phyloP scores from a whole-genome alignment of 805 yeast genomes.

The Priceomyces melissophilus region DNA sequence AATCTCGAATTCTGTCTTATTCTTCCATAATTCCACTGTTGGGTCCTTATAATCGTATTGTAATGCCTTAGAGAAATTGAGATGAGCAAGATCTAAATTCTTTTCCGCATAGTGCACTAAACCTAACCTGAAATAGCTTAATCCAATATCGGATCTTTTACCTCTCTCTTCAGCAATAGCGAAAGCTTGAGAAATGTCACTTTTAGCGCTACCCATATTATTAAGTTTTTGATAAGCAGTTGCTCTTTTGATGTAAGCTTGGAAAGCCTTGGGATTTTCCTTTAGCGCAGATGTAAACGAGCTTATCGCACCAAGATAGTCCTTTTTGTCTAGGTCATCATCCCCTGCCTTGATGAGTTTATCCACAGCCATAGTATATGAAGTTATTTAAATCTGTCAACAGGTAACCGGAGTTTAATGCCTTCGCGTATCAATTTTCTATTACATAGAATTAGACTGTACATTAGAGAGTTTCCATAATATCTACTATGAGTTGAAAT shows the following conservation, averaged over 20 bases:
- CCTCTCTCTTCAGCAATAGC: conserved; percentile 45
- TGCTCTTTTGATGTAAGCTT: conserved; percentile 47
- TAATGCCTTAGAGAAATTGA: conserved; percentile 40
- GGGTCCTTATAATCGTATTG: conserved; percentile 42
- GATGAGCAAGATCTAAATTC: conserved; percentile 37
- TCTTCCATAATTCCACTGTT: conserved; percentile 47
- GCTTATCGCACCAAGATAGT: conserved; percentile 44
- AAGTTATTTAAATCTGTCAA: neutral
- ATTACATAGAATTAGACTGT: too few relatives aligned
- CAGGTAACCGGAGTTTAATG: too few relatives aligned
- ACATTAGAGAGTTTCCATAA: neutral
- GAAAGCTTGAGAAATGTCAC: conserved; percentile 44
- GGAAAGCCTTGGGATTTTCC: conserved; percentile 43
- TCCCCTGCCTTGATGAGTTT: conserved; percentile 36
- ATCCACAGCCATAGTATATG: conserved; percentile 35
- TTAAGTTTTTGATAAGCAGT: conserved; percentile 46
- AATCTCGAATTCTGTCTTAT: conserved; percentile 32
- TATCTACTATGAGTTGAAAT: neutral
- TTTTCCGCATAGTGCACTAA: conserved; percentile 44
- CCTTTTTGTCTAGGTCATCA: conserved; percentile 21
- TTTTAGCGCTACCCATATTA: conserved; percentile 46
- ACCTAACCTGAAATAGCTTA: conserved; percentile 48
- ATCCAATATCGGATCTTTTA: conserved; percentile 43
- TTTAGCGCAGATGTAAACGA: conserved; percentile 36
- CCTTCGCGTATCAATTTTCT: too few relatives aligned